Base-by-base conservation (phyloP, 2,329 filamentous ascomycete species). In the Trichoderma polysporum region DNA sequence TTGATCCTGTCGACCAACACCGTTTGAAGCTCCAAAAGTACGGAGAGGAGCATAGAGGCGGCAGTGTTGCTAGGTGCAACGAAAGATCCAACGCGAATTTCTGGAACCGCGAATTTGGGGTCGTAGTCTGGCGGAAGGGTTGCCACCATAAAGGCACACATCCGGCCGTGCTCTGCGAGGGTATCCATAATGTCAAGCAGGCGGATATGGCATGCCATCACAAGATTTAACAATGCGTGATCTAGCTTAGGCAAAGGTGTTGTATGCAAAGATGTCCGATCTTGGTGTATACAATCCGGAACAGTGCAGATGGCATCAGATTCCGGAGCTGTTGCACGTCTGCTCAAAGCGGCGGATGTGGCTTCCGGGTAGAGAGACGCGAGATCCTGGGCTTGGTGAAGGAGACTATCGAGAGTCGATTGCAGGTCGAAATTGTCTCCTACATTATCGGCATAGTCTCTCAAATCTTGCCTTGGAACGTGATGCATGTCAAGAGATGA, bases 21-120 rank as follows among this genome's bases (percentile, higher is more conserved):
- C 13, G 69, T 61, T 31, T 78, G 72, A 27, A 79, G 69, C 50
- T 79, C 76, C 4, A 75, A 67, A 3, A 79, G 33, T 69, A 79
- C 72, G 2, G 75, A 69, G 2, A 75, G 69, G 52, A 78, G 71
- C 71, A 79, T 74, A 8, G 77, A 72, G 5, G 75, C 74, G 3
- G 78, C 77, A 4, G 76, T 66, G 33, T 68, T 68, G 12, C 74
- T 73, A 2, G 76, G 75, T 6, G 77, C 75, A 19, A 78, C 70
- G 53, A 79, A 80, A 2, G 77, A 76, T 1, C 81, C 81, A 5
- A 82, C 76, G 4, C 77, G 76, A 15, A 82, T 77, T 54, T 81
- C 76, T 0, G 80, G 79, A 3, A 82, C 74, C 19, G 76, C 74
- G 41, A 81, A 74, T 6, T 73, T 72, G 0, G 76, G 78, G 15